Conservation (phyloP, 2,329 filamentous ascomycete genomes). For the Beauveria pseudobassiana region DNA sequence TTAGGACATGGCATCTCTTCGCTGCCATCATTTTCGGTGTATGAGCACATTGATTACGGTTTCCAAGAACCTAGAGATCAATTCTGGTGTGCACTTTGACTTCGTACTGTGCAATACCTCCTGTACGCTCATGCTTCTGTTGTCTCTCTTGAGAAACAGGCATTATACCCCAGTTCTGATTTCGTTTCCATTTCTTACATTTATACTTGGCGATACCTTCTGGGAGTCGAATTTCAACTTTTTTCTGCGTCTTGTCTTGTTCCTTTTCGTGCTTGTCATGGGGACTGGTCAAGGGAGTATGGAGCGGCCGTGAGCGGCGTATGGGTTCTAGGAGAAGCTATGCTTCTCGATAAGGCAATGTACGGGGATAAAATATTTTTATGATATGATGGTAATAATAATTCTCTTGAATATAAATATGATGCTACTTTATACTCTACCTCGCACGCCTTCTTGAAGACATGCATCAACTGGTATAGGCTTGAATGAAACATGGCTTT, state of each 20-base stretch:
- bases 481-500: too few species aligned
- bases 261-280: neutral
- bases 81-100: neutral
- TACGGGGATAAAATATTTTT: neutral
- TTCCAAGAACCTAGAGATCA: neutral
- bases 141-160: constrained; percentile 11
- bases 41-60: neutral
- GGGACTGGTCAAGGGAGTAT: neutral
- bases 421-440: too few species aligned
- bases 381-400: constrained; percentile 13
- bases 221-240: neutral
- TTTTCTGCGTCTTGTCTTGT: neutral
- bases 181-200: neutral
- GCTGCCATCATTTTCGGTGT: neutral
- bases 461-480: too few species aligned
- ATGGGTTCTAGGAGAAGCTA: neutral
- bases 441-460: too few species aligned
- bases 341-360: neutral
- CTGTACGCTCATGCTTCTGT: neutral
- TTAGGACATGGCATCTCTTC: neutral
- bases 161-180: constrained; percentile 11
- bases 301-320: constrained; percentile 2
- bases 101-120: neutral
- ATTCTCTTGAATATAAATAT: constrained; percentile 5
- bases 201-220: neutral